Percentiles rank a stretch among this genome's conserved stretches.
Conservation (phyloP, 495 filamentous ascomycete species). For the Penicillium odoratum region DNA sequence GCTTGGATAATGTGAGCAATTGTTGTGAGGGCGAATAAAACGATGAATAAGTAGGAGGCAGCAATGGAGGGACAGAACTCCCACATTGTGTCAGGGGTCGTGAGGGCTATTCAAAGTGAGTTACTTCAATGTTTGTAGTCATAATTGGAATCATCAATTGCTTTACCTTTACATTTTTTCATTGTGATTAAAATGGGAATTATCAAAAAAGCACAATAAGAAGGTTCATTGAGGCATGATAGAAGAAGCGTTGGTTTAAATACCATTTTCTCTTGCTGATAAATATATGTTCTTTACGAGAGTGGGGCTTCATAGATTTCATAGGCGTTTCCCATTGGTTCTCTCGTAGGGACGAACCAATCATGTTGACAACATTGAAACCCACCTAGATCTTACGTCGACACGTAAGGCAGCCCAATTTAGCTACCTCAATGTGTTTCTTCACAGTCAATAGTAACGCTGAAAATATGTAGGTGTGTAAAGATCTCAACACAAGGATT, state of each 20-base stretch:
- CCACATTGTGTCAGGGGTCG: constrained; percentile 8
- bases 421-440: too few species aligned
- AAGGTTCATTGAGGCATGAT: background rate
- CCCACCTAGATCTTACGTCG: background rate
- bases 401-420: too few species aligned
- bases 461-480: too few species aligned
- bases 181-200: constrained; percentile 1
- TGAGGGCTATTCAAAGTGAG: constrained; percentile 5
- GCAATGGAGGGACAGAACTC: constrained; percentile 10
- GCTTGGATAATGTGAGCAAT: constrained; percentile 40
- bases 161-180: constrained; percentile 7
- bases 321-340: background rate
- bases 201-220: background rate
- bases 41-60: constrained; percentile 33
- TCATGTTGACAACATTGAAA: background rate
- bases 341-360: constrained; percentile 11
- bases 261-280: background rate
- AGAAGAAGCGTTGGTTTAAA: background rate
- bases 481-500: too few species aligned
- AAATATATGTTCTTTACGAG: constrained; percentile 6
- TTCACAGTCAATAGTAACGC: too few species aligned
- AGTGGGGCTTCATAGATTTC: constrained; percentile 1
- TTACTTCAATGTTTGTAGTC: background rate
- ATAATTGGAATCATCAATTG: background rate
- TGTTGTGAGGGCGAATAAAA: constrained; percentile 40